phyloP scores from a whole-genome alignment of 1,284 basidiomycete genomes.

The Cryptococcus maquisensis region DNA sequence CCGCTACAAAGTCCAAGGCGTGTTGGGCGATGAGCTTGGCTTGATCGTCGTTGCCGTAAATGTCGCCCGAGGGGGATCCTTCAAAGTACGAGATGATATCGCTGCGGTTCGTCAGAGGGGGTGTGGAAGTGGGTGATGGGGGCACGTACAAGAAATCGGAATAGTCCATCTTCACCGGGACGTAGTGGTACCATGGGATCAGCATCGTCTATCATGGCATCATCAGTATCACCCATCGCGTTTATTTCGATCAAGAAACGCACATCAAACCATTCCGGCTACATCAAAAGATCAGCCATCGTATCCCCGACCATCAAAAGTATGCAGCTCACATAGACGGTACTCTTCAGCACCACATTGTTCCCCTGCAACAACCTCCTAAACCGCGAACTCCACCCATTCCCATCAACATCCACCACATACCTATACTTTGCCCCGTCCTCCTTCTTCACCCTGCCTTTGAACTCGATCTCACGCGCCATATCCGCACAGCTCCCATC shows the following conservation, averaged over 20 bases:
- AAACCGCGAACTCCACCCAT: slow-evolving; percentile 49
- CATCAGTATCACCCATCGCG: background rate
- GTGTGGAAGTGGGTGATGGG: background rate
- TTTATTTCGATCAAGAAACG: slow-evolving; percentile 2
- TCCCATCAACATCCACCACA: slow-evolving; percentile 50
- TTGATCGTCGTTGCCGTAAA: slow-evolving; percentile 40
- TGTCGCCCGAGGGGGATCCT: slow-evolving; percentile 47
- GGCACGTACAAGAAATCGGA: slow-evolving; percentile 42
- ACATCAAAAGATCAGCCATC: background rate
- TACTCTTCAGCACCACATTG: slow-evolving; percentile 43
- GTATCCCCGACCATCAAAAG: too few species aligned
- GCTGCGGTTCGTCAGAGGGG: slow-evolving; percentile 10
- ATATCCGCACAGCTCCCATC: slow-evolving; percentile 48
- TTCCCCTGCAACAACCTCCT: slow-evolving; percentile 38
- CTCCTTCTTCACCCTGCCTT: slow-evolving; percentile 26
- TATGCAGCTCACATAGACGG: slow-evolving; percentile 33
- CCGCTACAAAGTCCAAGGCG: slow-evolving; percentile 41
- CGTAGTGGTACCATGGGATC: slow-evolving; percentile 47
- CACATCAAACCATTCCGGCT: slow-evolving; percentile 36
- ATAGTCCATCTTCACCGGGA: slow-evolving; percentile 46
- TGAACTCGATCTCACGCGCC: slow-evolving; percentile 37
- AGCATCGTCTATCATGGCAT: slow-evolving; percentile 25
- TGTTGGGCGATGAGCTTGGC: slow-evolving; percentile 48
- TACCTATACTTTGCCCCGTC: slow-evolving; percentile 17
- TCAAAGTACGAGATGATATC: slow-evolving; percentile 52